phyloP scores from a whole-genome alignment of 805 yeast species.

The Cyberlindnera maclurae region DNA sequence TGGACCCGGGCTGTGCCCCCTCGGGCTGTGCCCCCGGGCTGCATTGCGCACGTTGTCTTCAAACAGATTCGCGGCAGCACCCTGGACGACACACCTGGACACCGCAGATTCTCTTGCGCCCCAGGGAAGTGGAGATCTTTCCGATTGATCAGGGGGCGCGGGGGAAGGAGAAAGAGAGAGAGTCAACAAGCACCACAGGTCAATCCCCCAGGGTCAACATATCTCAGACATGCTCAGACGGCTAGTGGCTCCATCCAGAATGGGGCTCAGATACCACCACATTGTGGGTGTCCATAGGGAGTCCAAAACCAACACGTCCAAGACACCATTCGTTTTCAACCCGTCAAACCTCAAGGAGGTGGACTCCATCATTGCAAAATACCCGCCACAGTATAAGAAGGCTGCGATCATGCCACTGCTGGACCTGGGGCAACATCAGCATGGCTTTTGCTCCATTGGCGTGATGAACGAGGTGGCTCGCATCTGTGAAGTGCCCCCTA shows the following conservation, averaged over 20 bases:
- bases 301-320: slow-evolving; percentile 56
- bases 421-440: slow-evolving; percentile 82
- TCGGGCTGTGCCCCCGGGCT: no score
- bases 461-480: slow-evolving; percentile 89
- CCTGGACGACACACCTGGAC: no score
- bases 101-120: no score
- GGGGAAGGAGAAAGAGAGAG: neutral
- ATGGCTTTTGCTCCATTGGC: slow-evolving; percentile 77
- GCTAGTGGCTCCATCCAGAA: neutral
- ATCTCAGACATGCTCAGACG: neutral
- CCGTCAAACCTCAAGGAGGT: slow-evolving; percentile 61
- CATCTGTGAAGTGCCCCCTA: slow-evolving; percentile 81
- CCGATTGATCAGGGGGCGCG: neutral
- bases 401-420: slow-evolving; percentile 84
- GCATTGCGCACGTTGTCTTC: no score
- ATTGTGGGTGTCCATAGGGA: slow-evolving; percentile 58
- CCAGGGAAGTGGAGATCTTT: no score
- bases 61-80: no score
- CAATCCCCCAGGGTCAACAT: no score
- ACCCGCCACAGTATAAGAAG: slow-evolving; percentile 82
- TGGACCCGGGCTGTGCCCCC: no score
- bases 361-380: slow-evolving; percentile 65
- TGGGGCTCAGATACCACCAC: slow-evolving; percentile 12
- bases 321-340: slow-evolving; percentile 66
- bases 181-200: no score